Evolutionary conservation across 1,139 yeast species (phyloP).

Genomic region (Taphrina communis): DNA sequence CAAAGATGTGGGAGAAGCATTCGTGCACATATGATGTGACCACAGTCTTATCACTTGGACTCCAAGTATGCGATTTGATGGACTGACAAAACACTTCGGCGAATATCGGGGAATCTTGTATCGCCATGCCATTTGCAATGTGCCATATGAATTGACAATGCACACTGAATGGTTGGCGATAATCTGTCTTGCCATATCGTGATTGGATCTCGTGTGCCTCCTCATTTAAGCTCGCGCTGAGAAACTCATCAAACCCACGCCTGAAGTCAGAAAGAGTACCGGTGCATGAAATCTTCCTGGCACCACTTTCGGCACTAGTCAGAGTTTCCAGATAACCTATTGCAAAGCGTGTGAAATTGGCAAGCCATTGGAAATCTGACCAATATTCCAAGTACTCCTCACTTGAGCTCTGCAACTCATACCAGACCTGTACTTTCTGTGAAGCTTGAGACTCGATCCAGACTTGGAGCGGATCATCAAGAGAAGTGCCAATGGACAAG

Average conservation of each 20-base stretch:
- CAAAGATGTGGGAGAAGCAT: constrained; percentile 20
- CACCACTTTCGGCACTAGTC: background rate
- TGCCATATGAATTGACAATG: constrained; percentile 11
- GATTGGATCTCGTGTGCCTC: constrained; percentile 3
- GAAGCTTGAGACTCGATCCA: background rate
- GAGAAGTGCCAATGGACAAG: constrained; percentile 3
- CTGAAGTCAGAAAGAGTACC: background rate
- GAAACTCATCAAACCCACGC: background rate
- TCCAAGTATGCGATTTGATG: background rate
- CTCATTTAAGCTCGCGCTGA: background rate
- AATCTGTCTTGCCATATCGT: background rate
- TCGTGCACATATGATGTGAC: constrained; percentile 17
- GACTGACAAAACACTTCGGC: background rate
- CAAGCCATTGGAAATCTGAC: constrained; percentile 5
- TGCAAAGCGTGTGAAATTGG: constrained; percentile 6
- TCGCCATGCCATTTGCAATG: background rate
- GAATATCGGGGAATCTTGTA: background rate
- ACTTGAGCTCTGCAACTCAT: background rate
- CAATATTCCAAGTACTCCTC: constrained; percentile 4
- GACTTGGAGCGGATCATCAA: background rate
- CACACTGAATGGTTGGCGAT: constrained; percentile 3
- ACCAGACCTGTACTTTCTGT: background rate
- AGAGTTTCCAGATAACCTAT: constrained; percentile 11
- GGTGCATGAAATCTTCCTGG: background rate
- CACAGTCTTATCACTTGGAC: background rate